These are phyloP conservation scores for Maudiozyma turicensis DNA, from an alignment of 805 yeast genomes.

Conservation along the genomic window DNA sequence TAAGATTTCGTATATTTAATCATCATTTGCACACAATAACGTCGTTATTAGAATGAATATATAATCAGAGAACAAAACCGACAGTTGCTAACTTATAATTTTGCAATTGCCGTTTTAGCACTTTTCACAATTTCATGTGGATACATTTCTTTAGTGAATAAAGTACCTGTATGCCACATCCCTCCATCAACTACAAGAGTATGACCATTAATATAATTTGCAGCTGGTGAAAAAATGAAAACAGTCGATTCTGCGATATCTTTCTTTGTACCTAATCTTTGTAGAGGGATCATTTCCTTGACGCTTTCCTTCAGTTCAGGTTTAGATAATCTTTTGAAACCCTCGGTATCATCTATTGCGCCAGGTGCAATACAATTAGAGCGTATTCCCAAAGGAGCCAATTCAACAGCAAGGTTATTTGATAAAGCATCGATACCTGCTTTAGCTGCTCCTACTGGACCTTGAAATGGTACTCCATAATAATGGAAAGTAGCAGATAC, in stretches of 20 bases:
- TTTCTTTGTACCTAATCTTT: conserved; percentile 54
- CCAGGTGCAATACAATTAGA: conserved; percentile 89
- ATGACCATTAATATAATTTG: conserved; percentile 67
- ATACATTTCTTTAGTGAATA: conserved; percentile 31
- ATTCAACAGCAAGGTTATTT: conserved; percentile 77
- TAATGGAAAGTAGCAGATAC: conserved; percentile 87
- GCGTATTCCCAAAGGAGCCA: conserved; percentile 82
- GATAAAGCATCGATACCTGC: conserved; percentile 90
- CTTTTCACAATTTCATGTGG: conserved; percentile 34
- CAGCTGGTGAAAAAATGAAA: conserved; percentile 75
- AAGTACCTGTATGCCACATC: conserved; percentile 67
- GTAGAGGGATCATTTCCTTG: conserved; percentile 41
- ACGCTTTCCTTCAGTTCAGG: conserved; percentile 34
- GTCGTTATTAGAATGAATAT: neutral
- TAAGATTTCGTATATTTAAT: too few species aligned
- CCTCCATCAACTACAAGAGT: conserved; percentile 84
- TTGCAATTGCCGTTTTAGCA: conserved; percentile 23
- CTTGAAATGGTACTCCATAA: conserved; percentile 79
- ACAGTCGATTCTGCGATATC: conserved; percentile 89
- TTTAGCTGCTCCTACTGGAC: conserved; percentile 90
- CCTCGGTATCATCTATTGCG: conserved; percentile 80
- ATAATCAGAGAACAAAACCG: neutral
- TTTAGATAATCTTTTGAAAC: conserved; percentile 53
- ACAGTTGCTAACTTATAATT: conserved; percentile 20
- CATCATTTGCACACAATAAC: too few species aligned